Evolutionary conservation across 2,329 filamentous ascomycete species (phyloP).

Genomic region (Coniochaeta hoffmannii): DNA sequence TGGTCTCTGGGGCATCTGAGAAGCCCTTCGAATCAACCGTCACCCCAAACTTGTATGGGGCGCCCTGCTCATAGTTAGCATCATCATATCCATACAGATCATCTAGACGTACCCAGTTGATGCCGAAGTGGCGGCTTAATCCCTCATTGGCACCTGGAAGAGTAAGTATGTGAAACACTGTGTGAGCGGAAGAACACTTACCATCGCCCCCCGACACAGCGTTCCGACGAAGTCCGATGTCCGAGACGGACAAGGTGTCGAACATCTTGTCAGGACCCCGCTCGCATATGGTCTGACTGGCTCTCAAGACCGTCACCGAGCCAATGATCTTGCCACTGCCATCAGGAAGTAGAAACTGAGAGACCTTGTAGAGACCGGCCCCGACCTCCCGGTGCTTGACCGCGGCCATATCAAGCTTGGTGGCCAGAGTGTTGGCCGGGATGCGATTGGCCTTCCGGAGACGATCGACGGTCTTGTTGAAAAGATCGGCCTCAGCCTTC

Average conservation of each 20-base stretch:
- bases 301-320: conserved; percentile 46
- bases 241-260: conserved; percentile 31
- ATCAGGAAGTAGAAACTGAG: conserved; percentile 38
- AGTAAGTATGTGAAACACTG: conserved; percentile 5
- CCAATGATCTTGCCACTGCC: conserved; percentile 35
- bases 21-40: conserved; percentile 44
- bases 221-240: conserved; percentile 39
- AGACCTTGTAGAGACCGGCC: conserved; percentile 18
- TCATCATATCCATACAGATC: not conserved
- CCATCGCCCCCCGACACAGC: conserved; percentile 24
- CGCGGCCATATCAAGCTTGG: not conserved
- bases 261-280: conserved; percentile 58
- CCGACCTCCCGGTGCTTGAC: conserved; percentile 4
- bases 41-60: conserved; percentile 60
- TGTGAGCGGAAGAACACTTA: conserved; percentile 16
- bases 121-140: conserved; percentile 42
- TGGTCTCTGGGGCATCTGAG: conserved; percentile 33
- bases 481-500: not conserved
- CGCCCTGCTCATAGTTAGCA: conserved; percentile 37
- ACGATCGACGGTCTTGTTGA: not conserved
- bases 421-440: not conserved
- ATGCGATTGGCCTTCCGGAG: not conserved
- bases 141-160: conserved; percentile 23
- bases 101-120: conserved; percentile 39
- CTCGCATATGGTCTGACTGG: conserved; percentile 43